Percentiles rank a stretch among this genome's conserved stretches.
These are phyloP conservation scores for Nyctanthes arbortristis DNA, from an alignment of 257 asterid genomes.

Conservation along the genomic window DNA sequence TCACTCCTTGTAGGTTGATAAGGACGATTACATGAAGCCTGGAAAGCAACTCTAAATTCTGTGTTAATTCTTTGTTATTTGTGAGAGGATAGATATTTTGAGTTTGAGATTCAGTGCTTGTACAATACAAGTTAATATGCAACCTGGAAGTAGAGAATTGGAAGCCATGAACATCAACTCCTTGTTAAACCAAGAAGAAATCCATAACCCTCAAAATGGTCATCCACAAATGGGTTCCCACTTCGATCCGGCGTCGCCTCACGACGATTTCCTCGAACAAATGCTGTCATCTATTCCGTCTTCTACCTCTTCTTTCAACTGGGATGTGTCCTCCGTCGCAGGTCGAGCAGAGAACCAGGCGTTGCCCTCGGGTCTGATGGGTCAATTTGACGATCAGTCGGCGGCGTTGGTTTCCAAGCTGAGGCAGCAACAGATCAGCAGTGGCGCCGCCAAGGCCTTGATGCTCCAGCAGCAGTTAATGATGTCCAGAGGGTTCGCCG, in stretches of 20 bases:
- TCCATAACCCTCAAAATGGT: conserved; percentile 32
- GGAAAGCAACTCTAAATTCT: conserved; percentile 6
- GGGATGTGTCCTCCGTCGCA: conserved; percentile 12
- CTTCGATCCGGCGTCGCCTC: conserved; percentile 61
- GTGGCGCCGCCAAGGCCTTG: conserved; percentile 56
- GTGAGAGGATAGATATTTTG: no score
- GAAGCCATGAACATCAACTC: conserved; percentile 56
- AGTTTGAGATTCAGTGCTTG: background rate
- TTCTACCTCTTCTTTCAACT: conserved; percentile 42
- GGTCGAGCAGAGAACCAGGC: conserved; percentile 31
- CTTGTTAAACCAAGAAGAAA: conserved; percentile 52
- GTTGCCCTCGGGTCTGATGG: conserved; percentile 18
- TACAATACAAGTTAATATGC: conserved; percentile 27
- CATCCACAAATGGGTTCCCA: conserved; percentile 36
- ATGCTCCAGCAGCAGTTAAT: conserved; percentile 74
- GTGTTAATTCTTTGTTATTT: background rate
- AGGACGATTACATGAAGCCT: background rate
- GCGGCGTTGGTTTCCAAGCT: conserved; percentile 56
- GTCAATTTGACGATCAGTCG: conserved; percentile 48
- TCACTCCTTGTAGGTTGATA: no score
- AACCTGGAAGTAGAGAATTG: conserved; percentile 43
- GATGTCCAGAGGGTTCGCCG: conserved; percentile 55
- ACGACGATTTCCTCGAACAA: conserved; percentile 79
- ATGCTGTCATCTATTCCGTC: conserved; percentile 70
- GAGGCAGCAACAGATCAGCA: conserved; percentile 69